A percentile compares a stretch with the other conserved stretches of the same genome.
phyloP scores from a whole-genome alignment of 2,329 filamentous ascomycete genomes.

The Neophaeococcomyces aloes region DNA sequence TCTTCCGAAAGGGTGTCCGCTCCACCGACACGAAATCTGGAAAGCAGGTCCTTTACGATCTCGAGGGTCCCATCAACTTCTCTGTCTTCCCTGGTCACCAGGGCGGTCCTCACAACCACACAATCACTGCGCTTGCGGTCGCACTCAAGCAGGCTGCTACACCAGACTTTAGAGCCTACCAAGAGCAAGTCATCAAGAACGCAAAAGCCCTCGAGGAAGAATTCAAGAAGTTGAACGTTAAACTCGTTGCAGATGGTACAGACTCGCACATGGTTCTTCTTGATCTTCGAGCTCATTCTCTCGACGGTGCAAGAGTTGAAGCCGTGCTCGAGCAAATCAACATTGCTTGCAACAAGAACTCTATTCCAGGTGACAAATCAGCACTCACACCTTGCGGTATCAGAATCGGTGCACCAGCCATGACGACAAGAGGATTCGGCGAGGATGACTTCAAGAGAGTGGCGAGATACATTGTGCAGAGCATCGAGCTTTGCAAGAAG shows the following conservation, averaged over 20 bases:
- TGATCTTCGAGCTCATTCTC: slow-evolving; percentile 73
- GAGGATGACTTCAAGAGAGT: slow-evolving; percentile 80
- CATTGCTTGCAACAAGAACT: slow-evolving; percentile 99
- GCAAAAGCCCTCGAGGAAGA: slow-evolving; percentile 76
- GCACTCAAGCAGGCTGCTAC: slow-evolving; percentile 87
- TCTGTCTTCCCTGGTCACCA: slow-evolving; percentile 99
- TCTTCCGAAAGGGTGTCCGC: slow-evolving; percentile 95
- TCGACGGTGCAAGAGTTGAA: slow-evolving; percentile 90
- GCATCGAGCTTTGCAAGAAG: slow-evolving; percentile 74
- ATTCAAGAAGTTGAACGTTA: slow-evolving; percentile 68
- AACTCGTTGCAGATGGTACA: slow-evolving; percentile 87
- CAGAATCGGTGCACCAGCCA: slow-evolving; percentile 88
- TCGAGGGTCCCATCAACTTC: slow-evolving; percentile 95
- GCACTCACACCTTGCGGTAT: slow-evolving; percentile 88
- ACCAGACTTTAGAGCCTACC: slow-evolving; percentile 87
- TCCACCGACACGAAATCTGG: slow-evolving; percentile 82
- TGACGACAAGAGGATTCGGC: slow-evolving; percentile 91
- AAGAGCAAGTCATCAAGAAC: slow-evolving; percentile 83
- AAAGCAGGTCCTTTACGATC: slow-evolving; percentile 81
- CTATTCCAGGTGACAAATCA: slow-evolving; percentile 87
- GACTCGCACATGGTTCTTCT: slow-evolving; percentile 97
- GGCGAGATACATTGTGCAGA: slow-evolving; percentile 73
- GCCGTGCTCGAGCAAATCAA: slow-evolving; percentile 83
- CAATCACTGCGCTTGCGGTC: slow-evolving; percentile 91
- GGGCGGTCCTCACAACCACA: slow-evolving; percentile 98